Evolutionary conservation across 306 rosid genomes (phyloP).

Genomic region (Amphicarpaea edgeworthii): DNA sequence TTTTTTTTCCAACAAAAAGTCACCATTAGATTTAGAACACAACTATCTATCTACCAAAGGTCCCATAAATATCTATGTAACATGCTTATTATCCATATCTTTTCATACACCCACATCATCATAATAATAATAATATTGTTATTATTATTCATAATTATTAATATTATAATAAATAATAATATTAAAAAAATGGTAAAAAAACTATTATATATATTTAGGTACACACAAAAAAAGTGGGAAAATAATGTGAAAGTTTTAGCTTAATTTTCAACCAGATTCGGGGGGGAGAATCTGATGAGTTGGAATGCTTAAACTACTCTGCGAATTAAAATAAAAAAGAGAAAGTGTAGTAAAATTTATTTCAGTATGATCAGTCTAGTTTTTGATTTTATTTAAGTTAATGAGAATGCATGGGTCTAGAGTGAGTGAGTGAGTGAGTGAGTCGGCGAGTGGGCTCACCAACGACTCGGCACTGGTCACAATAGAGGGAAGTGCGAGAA

Average conservation of each 20-base stretch:
- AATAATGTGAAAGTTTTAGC: not conserved
- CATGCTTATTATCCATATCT: not conserved
- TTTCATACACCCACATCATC: not conserved
- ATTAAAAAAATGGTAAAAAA: not conserved
- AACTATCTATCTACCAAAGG: not conserved
- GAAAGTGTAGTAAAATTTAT: not conserved
- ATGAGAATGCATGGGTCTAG: not conserved
- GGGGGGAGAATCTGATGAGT: not conserved
- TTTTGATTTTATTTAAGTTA: not conserved
- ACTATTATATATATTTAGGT: not conserved
- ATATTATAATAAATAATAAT: not conserved
- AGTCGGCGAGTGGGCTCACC: slow-evolving; percentile 74
- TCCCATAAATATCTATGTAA: not conserved
- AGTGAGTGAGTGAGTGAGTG: not conserved
- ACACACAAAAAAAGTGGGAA: no score
- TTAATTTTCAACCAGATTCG: not conserved
- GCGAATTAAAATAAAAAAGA: not conserved
- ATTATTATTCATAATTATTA: no score
- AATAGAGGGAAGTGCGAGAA: slow-evolving; percentile 72
- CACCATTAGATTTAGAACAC: slow-evolving; percentile 40
- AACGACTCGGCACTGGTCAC: slow-evolving; percentile 97
- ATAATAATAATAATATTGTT: not conserved
- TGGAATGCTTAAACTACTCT: not conserved
- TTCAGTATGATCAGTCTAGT: not conserved
- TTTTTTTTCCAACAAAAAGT: slow-evolving; percentile 14